These are phyloP conservation scores for Exophiala phaeomuriformis DNA, from an alignment of 2,329 filamentous ascomycete species.

Conservation along the genomic window DNA sequence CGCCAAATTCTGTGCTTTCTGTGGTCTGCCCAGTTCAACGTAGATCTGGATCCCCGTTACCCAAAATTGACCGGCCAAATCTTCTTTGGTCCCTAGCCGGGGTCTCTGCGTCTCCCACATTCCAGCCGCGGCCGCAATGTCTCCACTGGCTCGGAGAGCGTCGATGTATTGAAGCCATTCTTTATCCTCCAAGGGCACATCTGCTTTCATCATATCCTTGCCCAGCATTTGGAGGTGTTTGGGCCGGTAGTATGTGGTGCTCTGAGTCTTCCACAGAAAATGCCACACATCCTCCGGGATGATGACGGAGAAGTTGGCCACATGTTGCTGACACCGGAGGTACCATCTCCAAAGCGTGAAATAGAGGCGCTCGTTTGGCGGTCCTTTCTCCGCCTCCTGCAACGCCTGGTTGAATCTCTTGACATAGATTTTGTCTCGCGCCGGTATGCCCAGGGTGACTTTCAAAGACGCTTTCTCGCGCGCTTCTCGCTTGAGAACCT, in stretches of 20 bases:
- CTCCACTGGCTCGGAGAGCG: conserved; percentile 58
- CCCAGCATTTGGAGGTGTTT: conserved; percentile 55
- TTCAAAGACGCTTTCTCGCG: conserved; percentile 23
- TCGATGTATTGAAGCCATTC: conserved; percentile 63
- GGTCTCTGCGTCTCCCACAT: conserved; percentile 50
- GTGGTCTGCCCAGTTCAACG: conserved; percentile 40
- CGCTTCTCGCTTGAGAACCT: conserved; percentile 9
- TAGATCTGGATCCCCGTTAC: conserved; percentile 46
- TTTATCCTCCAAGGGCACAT: conserved; percentile 46
- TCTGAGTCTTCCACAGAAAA: conserved; percentile 57
- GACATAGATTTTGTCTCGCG: conserved; percentile 35
- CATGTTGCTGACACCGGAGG: conserved; percentile 41
- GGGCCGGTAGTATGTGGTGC: conserved; percentile 46
- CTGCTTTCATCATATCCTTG: conserved; percentile 58
- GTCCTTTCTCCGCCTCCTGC: conserved; percentile 29
- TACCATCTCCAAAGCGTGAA: conserved; percentile 45
- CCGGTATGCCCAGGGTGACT: conserved; percentile 31
- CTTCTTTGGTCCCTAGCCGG: conserved; percentile 8
- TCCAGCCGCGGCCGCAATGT: conserved; percentile 53
- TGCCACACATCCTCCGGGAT: conserved; percentile 58
- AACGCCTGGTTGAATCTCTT: conserved; percentile 37
- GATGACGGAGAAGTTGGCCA: conserved; percentile 44
- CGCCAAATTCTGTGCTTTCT: conserved; percentile 45
- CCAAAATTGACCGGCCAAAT: conserved; percentile 35
- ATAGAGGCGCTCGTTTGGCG: conserved; percentile 30